Percentiles rank a stretch among this genome's conserved stretches.
Evolutionary conservation across 2,329 filamentous ascomycete species (phyloP).

Genomic region (Clonostachys sp.): DNA sequence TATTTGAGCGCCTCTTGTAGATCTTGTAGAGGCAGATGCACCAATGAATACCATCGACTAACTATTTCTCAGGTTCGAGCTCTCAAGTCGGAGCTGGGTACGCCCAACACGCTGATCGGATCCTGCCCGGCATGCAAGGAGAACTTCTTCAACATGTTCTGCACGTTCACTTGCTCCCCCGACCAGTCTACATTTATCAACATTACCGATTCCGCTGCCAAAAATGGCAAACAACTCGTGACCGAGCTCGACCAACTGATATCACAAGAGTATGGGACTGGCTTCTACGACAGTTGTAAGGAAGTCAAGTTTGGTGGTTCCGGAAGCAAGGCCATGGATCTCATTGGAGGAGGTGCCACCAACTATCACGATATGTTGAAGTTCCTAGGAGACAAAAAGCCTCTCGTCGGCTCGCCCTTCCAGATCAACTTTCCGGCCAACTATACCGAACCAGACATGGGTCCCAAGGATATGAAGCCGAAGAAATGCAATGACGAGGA

Average conservation of each 20-base stretch:
- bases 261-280: constrained; percentile 75
- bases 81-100: constrained; percentile 79
- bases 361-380: constrained; percentile 84
- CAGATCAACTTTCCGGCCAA: constrained; percentile 87
- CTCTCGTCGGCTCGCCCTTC: constrained; percentile 81
- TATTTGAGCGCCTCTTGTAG: not conserved
- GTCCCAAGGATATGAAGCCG: constrained; percentile 63
- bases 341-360: constrained; percentile 93
- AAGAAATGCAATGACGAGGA: constrained; percentile 91
- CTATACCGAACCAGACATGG: constrained; percentile 65
- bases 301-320: constrained; percentile 97
- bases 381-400: constrained; percentile 89
- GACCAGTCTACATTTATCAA: constrained; percentile 96
- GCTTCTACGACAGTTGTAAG: constrained; percentile 96
- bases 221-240: constrained; percentile 59
- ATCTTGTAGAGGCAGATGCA: not conserved
- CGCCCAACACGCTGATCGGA: constrained; percentile 83
- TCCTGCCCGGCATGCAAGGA: constrained; percentile 95
- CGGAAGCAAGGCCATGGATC: constrained; percentile 88
- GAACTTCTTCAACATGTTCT: constrained; percentile 98
- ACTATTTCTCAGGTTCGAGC: constrained; percentile 57
- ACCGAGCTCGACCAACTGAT: constrained; percentile 89
- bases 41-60: not conserved
- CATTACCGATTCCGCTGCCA: constrained; percentile 69
- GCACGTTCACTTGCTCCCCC: constrained; percentile 96